Conservation (phyloP, 805 yeast genomes). For the Kluyveromyces wickerhamii region DNA sequence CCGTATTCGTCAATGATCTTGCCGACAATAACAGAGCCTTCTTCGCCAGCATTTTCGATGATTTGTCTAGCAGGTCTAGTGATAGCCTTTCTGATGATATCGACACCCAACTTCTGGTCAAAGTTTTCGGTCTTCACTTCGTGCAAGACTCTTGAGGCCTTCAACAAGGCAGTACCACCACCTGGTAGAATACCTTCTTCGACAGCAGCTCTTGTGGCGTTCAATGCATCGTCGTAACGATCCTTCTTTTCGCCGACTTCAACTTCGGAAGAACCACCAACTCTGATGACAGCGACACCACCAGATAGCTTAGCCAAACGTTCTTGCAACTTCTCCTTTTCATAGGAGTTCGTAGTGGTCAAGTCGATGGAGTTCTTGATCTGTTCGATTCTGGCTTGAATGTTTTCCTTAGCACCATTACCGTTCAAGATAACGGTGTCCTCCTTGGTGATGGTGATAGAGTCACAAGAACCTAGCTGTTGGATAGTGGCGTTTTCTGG, state of each 20-base stretch:
- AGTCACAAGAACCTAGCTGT: conserved; percentile 83
- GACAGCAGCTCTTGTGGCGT: conserved; percentile 98
- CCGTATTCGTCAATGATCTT: conserved; percentile 52
- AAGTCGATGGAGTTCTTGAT: conserved; percentile 76
- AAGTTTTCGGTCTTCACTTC: conserved; percentile 73
- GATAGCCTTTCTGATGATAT: conserved; percentile 86
- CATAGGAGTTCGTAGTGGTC: conserved; percentile 71
- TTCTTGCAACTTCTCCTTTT: conserved; percentile 94
- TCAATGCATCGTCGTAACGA: conserved; percentile 95
- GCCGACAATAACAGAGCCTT: conserved; percentile 94
- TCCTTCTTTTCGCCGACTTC: conserved; percentile 99
- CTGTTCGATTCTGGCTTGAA: conserved; percentile 85
- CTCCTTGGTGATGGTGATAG: conserved; percentile 88
- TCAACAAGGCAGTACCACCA: conserved; percentile 96
- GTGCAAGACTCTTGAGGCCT: conserved; percentile 76
- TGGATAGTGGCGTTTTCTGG: conserved; percentile 92
- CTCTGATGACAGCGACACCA: conserved; percentile 97
- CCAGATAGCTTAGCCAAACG: conserved; percentile 95
- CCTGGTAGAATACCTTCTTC: conserved; percentile 98
- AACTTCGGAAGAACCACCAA: conserved; percentile 94
- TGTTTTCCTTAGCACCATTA: conserved; percentile 74
- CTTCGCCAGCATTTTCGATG: conserved; percentile 94
- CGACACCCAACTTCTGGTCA: conserved; percentile 94
- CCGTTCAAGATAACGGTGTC: conserved; percentile 94
- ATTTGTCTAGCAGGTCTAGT: conserved; percentile 93